Percentiles rank a stretch among this genome's conserved stretches.
These are phyloP conservation scores for Podila horticola DNA, from an alignment of 192 early-diverging fungal species.

Conservation along the genomic window DNA sequence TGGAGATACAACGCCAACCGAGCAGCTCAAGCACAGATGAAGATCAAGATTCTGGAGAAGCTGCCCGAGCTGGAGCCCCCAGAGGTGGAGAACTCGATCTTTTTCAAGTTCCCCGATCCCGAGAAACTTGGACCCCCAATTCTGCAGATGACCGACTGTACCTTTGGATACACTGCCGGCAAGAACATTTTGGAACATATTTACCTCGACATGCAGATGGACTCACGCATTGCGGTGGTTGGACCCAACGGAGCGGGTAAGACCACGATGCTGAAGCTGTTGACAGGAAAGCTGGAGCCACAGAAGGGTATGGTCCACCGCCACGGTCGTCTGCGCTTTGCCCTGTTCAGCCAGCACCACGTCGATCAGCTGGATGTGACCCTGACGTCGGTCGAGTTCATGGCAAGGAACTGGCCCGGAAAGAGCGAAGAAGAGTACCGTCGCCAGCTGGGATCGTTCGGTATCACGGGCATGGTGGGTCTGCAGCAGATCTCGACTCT, in stretches of 20 bases:
- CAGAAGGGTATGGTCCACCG: slow-evolving; percentile 83
- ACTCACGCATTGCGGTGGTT: slow-evolving; percentile 97
- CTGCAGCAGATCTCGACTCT: slow-evolving; percentile 95
- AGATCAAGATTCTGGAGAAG: slow-evolving; percentile 99
- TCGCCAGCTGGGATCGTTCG: slow-evolving; percentile 91
- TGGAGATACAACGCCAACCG: slow-evolving; percentile 99
- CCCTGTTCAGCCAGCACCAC: slow-evolving; percentile 97
- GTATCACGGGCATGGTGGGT: slow-evolving; percentile 95
- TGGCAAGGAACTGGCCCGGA: slow-evolving; percentile 90
- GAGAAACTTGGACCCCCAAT: slow-evolving; percentile 97
- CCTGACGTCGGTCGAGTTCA: slow-evolving; percentile 85
- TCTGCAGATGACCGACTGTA: slow-evolving; percentile 92
- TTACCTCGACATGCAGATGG: slow-evolving; percentile 96
- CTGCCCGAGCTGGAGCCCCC: slow-evolving; percentile 91
- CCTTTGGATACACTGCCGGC: slow-evolving; percentile 87
- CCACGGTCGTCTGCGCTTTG: slow-evolving; percentile 93
- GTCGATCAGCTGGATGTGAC: slow-evolving; percentile 96
- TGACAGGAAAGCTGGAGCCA: slow-evolving; percentile 89
- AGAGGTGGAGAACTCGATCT: slow-evolving; percentile 78
- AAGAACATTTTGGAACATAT: slow-evolving; percentile 85
- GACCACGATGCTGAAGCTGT: slow-evolving; percentile 93
- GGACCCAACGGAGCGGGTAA: slow-evolving; percentile 99
- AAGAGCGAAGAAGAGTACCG: slow-evolving; percentile 96
- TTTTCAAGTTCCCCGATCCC: slow-evolving; percentile 93
- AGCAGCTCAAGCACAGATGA: slow-evolving; percentile 96